Base-by-base conservation (phyloP, 2,329 filamentous ascomycete species). In the Chrysoporthe puriensis region DNA sequence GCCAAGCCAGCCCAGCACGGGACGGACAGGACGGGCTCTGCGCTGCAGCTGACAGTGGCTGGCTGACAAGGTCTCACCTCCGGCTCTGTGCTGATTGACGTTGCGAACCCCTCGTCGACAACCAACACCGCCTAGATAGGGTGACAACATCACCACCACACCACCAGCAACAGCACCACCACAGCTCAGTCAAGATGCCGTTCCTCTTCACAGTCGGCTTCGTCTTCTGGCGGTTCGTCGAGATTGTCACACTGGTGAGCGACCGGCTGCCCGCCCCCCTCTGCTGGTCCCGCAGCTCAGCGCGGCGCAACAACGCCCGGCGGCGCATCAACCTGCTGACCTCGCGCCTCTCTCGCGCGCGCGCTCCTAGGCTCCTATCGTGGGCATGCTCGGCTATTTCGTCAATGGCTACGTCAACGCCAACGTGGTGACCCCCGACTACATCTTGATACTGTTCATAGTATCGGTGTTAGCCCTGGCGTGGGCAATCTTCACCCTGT, bases 331-430 rank as follows among this genome's bases (percentile, higher is more conserved):
- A 44, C 40, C 43, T 44, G 13, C 59, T 61, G 26, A 62, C 63
- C 50, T 52, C 32, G 62, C 14, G 9, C 52, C 36, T 52, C 48
- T 32, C 46, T 42, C 40, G 62, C 42, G 34, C 21, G 32, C 62
- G 1, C 26, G 16, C 71, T 26, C 26, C 26, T 26, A 90, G 88
- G 89, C 90, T 75, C 88, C 88, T 56, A 84, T 81, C 34, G 83
- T 91, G 77, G 88, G 88, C 78, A 90, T 91, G 85, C 85, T 90
- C 64, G 84, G 86, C 73, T 90, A 85, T 81, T 90, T 91, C 75
- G 85, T 91, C 71, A 78, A 90, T 77, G 82, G 83, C 72, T 90
- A 86, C 78, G 82, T 85, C 73, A 75, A 79, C 64, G 74, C 77
- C 73, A 90, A 90, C 77, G 75, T 81, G 69, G 80, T 90, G 63